Evolutionary conservation across 495 filamentous ascomycete species (phyloP), one percentile per base, ranked within the genome.

Genomic region (Pyrenula massariospora): DNA sequence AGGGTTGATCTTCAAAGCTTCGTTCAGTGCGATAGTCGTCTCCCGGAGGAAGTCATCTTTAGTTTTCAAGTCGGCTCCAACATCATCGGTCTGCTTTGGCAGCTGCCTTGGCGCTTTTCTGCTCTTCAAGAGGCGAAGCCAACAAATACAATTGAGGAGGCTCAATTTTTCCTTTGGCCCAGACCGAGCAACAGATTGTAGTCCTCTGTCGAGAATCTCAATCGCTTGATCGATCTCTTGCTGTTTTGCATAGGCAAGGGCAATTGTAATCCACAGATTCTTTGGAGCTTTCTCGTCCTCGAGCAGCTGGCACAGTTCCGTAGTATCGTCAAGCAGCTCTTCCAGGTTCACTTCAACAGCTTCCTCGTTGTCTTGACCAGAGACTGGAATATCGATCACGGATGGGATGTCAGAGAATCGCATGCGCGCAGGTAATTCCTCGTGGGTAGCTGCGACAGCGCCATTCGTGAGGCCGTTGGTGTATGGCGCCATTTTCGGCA

Each of bases 171-270:
- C 93, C 54, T 91, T 86, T 20, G 83, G 80, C 50, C 83, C 82
- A 50, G 80, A 84, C 55, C 77, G 74, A 42, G 83, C 78, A 66
- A 94, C 80, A 22, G 85, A 89, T 52, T 78, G 79, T 54, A 92
- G 74, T 53, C 91, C 91, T 60, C 90, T 89, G 48, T 83, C 81
- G 56, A 98, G 74, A 62, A 98, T 93, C 67, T 96, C 91, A 62
- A 97, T 91, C 48, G 93, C 93, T 70, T 89, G 88, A 61, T 96
- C 90, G 49, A 91, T 78, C 70, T 95, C 92, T 42, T 84, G 81
- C 68, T 95, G 90, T 71, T 96, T 97, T 23, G 92, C 91, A 65
- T 98, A 97, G n/a, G 92, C 94, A 31, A 96, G 79, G 25, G 93
- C 88, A 59, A 96, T 90, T 12, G 88, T 89, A 76, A 97, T 90